Evolutionary conservation across 257 asterid genomes (phyloP), one percentile per base, ranked within the genome.

Genomic region (Solanum tarijense): DNA sequence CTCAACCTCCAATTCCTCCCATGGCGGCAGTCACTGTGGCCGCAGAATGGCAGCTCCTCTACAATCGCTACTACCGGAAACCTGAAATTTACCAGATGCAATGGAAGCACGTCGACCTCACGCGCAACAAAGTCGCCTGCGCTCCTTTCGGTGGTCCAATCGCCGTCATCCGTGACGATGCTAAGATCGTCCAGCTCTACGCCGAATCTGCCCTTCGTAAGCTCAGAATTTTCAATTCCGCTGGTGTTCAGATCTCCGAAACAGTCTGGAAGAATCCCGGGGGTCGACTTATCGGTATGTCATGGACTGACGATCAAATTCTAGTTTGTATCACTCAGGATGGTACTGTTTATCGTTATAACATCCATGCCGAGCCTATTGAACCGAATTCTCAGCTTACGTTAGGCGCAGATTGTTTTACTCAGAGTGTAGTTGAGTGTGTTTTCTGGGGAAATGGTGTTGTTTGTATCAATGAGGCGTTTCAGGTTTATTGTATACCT

Each of bases 121-220:
- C 95, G 86, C 96, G 96, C 91, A 96, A 96, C 90, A 96, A 94
- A 82, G 91, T 97, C 86, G 99, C 98, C n/a, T 96, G 98, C 88
- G 96, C 98, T 23, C 94, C 99, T 29, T 95, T 95, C 90, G 98
- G 98, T 31, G 98, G 99, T 29, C 99, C 99, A n/a, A 92, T 97
- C 89, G 98, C 98, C 39, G 96, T 91, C 48, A 97, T 97, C 92
- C 98, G 99, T 9, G 99, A 96, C 91, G 99, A 97, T 87, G 94
- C 98, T 25, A 97, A 96, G 91, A 95, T 97, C 91, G 98, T 96
- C 84, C 98, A 97, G 95, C 98, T 97, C 32, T 94, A 93, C 90
- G 96, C 95, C 12, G 98, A 97, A 88, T 97, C 98, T 35, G 98
- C 99, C 58, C 94, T 93, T 75, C 98, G 99, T 5, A 96, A 93